phyloP scores from a whole-genome alignment of 176 grass and related monocot species.

The Oryza australiensis region DNA sequence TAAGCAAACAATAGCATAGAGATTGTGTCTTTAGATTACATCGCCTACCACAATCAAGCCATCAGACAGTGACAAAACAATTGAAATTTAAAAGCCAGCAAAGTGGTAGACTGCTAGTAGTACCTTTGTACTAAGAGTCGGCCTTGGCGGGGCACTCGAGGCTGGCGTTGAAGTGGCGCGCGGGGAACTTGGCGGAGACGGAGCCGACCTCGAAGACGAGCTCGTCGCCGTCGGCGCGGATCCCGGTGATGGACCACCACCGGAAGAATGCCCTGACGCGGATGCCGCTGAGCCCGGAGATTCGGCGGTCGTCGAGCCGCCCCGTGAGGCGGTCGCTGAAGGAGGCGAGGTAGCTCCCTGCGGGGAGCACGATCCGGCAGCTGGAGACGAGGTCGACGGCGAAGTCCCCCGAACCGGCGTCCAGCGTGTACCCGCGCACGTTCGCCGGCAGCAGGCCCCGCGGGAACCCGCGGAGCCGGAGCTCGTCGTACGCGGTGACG shows the following conservation, averaged over 20 bases:
- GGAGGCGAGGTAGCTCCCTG: slow-evolving; percentile 55
- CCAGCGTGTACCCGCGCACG: slow-evolving; percentile 51
- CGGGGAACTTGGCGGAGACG: slow-evolving; percentile 59
- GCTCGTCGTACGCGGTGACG: slow-evolving; percentile 53
- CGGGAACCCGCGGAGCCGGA: slow-evolving; percentile 48
- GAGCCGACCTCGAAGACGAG: slow-evolving; percentile 62
- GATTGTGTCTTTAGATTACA: not conserved
- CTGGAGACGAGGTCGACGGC: slow-evolving; percentile 38
- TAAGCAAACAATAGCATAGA: not conserved
- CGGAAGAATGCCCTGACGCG: slow-evolving; percentile 59
- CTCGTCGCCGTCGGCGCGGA: slow-evolving; percentile 53
- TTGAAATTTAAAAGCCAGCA: not conserved
- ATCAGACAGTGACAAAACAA: not conserved
- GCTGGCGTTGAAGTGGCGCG: slow-evolving; percentile 57
- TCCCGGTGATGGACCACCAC: slow-evolving; percentile 65
- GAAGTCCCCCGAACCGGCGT: slow-evolving; percentile 51
- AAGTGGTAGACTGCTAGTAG: not conserved
- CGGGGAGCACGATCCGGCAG: slow-evolving; percentile 57
- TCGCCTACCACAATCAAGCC: not conserved
- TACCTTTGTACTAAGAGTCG: not conserved
- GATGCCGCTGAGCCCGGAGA: slow-evolving; percentile 58
- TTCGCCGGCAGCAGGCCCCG: slow-evolving; percentile 54
- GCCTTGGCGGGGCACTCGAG: slow-evolving; percentile 52
- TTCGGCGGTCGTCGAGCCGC: slow-evolving; percentile 43
- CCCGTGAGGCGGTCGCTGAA: slow-evolving; percentile 52